phyloP scores from a whole-genome alignment of 768 basidiomycete genomes.

The Tephrocybe sp. region DNA sequence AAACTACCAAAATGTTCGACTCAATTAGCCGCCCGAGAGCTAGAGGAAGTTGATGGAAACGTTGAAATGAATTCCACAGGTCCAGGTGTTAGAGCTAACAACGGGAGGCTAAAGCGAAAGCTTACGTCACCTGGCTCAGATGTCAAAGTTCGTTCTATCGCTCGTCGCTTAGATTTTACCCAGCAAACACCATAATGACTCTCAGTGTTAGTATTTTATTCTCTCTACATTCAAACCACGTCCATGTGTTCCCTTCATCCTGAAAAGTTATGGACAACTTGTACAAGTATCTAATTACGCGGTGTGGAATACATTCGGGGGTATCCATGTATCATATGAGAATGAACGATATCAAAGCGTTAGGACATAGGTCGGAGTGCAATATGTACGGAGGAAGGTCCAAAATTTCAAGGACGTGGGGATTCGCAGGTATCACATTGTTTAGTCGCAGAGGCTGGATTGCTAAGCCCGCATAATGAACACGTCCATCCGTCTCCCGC shows the following conservation, averaged over 20 bases:
- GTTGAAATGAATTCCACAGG: conserved; percentile 52
- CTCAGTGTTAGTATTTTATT: conserved; percentile 11
- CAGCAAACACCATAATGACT: conserved; percentile 44
- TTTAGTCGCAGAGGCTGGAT: conserved; percentile 38
- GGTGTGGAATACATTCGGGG: background rate
- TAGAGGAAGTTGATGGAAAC: conserved; percentile 80
- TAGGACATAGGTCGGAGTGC: no score
- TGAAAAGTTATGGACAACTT: conserved; percentile 5
- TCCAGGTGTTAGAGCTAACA: conserved; percentile 51
- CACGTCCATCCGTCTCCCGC: conserved; percentile 52
- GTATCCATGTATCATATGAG: background rate
- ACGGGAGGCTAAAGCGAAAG: conserved; percentile 71
- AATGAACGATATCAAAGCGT: background rate
- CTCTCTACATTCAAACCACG: background rate
- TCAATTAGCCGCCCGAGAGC: conserved; percentile 48
- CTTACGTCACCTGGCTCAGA: conserved; percentile 57
- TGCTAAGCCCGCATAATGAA: conserved; percentile 49
- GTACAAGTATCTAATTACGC: conserved; percentile 14
- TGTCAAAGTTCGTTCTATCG: conserved; percentile 54
- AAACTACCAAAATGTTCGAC: conserved; percentile 78
- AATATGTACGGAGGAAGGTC: background rate
- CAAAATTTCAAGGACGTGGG: conserved; percentile 23
- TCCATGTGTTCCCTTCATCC: background rate
- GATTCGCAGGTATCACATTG: conserved; percentile 50
- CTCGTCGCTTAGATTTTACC: conserved; percentile 73